Conservation (phyloP, 73 alveolate species). For the Tetrahymena elliotti region DNA sequence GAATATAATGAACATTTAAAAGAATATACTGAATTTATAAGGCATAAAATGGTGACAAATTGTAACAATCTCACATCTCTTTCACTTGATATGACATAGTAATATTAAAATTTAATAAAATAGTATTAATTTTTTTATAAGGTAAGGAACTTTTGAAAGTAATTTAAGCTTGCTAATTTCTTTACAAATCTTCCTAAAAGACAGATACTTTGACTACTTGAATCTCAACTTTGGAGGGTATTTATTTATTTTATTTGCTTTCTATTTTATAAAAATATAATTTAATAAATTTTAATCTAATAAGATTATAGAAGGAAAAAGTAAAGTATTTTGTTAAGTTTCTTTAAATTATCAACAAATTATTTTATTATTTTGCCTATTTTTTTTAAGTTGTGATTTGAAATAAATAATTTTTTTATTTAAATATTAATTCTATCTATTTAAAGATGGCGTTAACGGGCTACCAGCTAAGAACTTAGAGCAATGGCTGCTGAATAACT, state of each 20-base stretch:
- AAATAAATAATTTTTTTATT: not conserved
- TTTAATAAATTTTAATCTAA: too few species aligned
- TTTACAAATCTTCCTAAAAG: not conserved
- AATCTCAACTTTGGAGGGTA: not conserved
- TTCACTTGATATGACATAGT: not conserved
- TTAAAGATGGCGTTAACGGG: not conserved
- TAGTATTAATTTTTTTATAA: not conserved
- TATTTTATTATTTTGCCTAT: too few species aligned
- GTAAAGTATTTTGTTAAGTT: too few species aligned
- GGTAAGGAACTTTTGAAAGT: not conserved
- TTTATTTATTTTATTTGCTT: not conserved
- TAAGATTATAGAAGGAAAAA: too few species aligned
- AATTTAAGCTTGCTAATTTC: not conserved
- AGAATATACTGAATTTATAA: not conserved
- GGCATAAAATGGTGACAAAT: not conserved
- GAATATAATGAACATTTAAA: not conserved
- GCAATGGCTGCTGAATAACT: not conserved
- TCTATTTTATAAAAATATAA: too few species aligned
- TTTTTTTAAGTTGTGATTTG: too few species aligned
- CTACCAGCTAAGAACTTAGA: not conserved
- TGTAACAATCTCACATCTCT: not conserved
- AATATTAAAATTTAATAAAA: not conserved
- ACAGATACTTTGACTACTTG: not conserved
- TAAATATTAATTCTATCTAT: not conserved
- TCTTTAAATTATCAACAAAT: not conserved